These are phyloP conservation scores for Plasmodium berghei DNA, from an alignment of 169 alveolate genomes.

Conservation along the genomic window DNA sequence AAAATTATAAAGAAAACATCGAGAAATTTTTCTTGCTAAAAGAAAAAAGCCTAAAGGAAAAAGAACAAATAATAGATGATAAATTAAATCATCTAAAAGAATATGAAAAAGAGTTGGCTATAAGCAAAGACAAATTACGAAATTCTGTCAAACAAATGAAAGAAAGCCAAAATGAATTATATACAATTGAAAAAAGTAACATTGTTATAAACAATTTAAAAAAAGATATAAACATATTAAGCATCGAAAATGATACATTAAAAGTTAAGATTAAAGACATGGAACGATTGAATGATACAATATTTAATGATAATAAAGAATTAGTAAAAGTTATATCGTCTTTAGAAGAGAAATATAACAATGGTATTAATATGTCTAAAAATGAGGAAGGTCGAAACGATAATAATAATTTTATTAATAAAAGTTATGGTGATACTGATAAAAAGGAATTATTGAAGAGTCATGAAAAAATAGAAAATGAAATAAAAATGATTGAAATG, in stretches of 20 bases:
- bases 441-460: background rate
- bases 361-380: background rate
- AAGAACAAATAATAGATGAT: background rate
- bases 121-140: background rate
- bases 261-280: constrained; percentile 43
- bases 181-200: background rate
- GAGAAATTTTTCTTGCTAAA: background rate
- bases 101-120: background rate
- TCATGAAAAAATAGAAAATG: background rate
- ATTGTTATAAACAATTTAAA: background rate
- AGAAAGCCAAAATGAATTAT: background rate
- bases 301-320: constrained; percentile 63
- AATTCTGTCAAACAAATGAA: background rate
- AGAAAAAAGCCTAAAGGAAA: constrained; percentile 24
- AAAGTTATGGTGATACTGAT: background rate
- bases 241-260: constrained; percentile 27
- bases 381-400: background rate
- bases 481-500: background rate
- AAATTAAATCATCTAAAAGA: background rate
- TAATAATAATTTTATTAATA: background rate
- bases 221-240: constrained; percentile 37
- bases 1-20: background rate
- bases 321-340: constrained; percentile 40
- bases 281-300: constrained; percentile 22
- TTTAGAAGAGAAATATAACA: constrained; percentile 1